phyloP scores from a whole-genome alignment of 208 protist genomes.

The Trypanosoma rangeli region DNA sequence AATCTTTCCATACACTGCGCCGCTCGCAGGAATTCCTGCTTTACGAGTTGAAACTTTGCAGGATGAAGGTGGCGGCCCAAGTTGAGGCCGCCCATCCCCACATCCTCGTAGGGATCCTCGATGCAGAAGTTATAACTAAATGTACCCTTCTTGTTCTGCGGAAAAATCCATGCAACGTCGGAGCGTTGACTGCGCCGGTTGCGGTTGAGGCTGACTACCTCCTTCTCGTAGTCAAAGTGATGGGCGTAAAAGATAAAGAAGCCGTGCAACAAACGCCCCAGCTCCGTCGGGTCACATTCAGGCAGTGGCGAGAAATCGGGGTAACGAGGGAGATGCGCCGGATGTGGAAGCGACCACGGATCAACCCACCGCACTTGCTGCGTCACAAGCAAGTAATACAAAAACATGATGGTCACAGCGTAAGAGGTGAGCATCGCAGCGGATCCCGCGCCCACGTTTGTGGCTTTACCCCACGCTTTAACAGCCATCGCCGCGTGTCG shows the following conservation, averaged over 20 bases:
- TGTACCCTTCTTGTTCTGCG: constrained; percentile 72
- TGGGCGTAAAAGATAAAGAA: constrained; percentile 88
- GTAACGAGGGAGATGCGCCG: constrained; percentile 83
- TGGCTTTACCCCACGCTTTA: constrained; percentile 91
- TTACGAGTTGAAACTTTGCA: constrained; percentile 88
- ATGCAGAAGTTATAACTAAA: constrained; percentile 85
- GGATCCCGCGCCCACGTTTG: constrained; percentile 70
- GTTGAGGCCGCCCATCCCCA: constrained; percentile 82
- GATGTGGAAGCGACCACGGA: constrained; percentile 85
- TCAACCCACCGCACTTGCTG: constrained; percentile 79
- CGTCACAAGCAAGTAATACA: constrained; percentile 87
- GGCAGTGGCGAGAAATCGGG: constrained; percentile 79
- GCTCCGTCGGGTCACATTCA: constrained; percentile 67
- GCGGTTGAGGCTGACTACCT: constrained; percentile 80
- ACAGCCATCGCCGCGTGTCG: constrained; percentile 84
- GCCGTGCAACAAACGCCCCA: constrained; percentile 76
- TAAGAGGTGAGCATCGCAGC: constrained; percentile 90
- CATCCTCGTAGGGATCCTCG: constrained; percentile 90
- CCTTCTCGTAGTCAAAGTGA: constrained; percentile 82
- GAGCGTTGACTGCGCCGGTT: constrained; percentile 49
- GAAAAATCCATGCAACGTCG: constrained; percentile 81
- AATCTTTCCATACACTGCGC: constrained; percentile 84
- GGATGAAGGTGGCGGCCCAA: constrained; percentile 83
- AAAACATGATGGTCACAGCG: constrained; percentile 83
- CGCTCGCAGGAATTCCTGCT: constrained; percentile 83